Conservation (phyloP, 192 early-diverging fungal species). For the Rhizophagus clarus region DNA sequence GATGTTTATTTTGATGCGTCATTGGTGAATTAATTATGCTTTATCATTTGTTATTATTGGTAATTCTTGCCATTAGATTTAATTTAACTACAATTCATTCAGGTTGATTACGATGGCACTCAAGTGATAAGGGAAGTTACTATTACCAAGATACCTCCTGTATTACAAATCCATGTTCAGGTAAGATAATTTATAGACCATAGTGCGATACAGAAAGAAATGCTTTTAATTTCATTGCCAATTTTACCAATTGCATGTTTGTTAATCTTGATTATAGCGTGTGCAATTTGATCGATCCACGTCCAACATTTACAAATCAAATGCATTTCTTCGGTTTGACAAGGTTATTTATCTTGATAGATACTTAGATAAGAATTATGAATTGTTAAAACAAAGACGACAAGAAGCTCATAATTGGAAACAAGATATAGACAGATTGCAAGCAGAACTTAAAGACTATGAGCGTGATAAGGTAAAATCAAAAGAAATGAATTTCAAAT, state of each 20-base stretch:
- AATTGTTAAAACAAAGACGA: conserved; percentile 28
- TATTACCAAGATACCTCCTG: conserved; percentile 59
- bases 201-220: neutral
- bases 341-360: conserved; percentile 64
- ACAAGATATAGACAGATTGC: conserved; percentile 37
- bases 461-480: conserved; percentile 22
- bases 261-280: conserved; percentile 39
- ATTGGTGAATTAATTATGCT: conserved; percentile 9
- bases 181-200: conserved; percentile 22
- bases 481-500: conserved; percentile 6
- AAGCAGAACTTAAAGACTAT: conserved; percentile 35
- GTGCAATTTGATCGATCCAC: conserved; percentile 66
- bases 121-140: conserved; percentile 48
- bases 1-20: conserved; percentile 61
- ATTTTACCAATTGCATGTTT: neutral
- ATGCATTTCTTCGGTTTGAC: conserved; percentile 66
- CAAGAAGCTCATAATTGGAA: conserved; percentile 32
- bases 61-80: neutral
- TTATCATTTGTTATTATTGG: neutral
- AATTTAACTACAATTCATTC: neutral
- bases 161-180: conserved; percentile 71
- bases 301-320: conserved; percentile 65
- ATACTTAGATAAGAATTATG: conserved; percentile 46
- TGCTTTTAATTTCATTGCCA: neutral
- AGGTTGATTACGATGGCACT: conserved; percentile 38